Conservation (phyloP, 2,329 filamentous ascomycete species). For the Aureobasidium sp. region DNA sequence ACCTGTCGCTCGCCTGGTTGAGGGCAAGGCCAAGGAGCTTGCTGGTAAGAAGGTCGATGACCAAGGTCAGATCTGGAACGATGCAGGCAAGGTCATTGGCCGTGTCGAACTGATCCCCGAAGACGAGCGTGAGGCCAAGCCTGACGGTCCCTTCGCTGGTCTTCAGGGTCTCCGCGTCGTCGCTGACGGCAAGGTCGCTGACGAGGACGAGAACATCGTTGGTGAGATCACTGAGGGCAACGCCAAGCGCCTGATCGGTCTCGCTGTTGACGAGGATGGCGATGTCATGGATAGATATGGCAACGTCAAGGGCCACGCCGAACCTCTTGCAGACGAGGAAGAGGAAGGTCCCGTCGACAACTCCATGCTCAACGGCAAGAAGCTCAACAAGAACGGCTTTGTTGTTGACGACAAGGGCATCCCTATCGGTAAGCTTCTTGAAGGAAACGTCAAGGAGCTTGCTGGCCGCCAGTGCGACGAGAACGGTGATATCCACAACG, state of each 20-base stretch:
- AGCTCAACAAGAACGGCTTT: slow-evolving; percentile 42
- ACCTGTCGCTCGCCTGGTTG: slow-evolving; percentile 55
- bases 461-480: slow-evolving; percentile 63
- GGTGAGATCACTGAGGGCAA: slow-evolving; percentile 51
- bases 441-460: slow-evolving; percentile 56
- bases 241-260: slow-evolving; percentile 49
- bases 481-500: slow-evolving; percentile 62
- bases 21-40: slow-evolving; percentile 56
- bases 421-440: slow-evolving; percentile 53
- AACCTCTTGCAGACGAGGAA: slow-evolving; percentile 43
- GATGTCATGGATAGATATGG: slow-evolving; percentile 55
- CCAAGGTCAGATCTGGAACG: slow-evolving; percentile 62
- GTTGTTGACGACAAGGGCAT: slow-evolving; percentile 43
- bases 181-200: slow-evolving; percentile 39
- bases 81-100: slow-evolving; percentile 62
- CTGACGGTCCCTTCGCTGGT: slow-evolving; percentile 43
- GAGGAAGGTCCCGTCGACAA: slow-evolving; percentile 34
- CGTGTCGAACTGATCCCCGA: slow-evolving; percentile 59
- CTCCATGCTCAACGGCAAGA: slow-evolving; percentile 38
- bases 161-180: slow-evolving; percentile 42
- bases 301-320: slow-evolving; percentile 53
- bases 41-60: slow-evolving; percentile 63
- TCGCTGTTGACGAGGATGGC: slow-evolving; percentile 53
- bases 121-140: slow-evolving; percentile 48
- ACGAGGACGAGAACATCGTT: slow-evolving; percentile 43